phyloP scores from a whole-genome alignment of 1,139 yeast genomes.

The Petasospora fabianii region DNA sequence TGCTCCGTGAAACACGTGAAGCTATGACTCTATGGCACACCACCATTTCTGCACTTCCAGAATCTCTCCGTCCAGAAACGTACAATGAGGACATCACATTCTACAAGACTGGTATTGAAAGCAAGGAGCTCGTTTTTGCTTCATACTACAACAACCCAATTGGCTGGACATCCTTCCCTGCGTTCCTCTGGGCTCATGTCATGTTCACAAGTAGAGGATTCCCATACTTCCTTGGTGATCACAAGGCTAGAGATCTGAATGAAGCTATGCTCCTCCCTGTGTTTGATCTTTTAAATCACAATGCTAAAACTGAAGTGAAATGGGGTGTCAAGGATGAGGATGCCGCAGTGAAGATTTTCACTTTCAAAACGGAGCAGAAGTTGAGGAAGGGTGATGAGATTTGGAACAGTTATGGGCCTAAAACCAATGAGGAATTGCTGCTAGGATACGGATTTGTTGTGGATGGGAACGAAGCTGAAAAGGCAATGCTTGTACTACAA shows the following conservation, averaged over 20 bases:
- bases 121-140: constrained; percentile 23
- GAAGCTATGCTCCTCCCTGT: constrained; percentile 75
- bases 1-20: constrained; percentile 31
- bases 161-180: constrained; percentile 57
- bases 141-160: constrained; percentile 23
- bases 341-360: constrained; percentile 21
- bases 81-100: constrained; percentile 21
- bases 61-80: constrained; percentile 10
- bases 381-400: constrained; percentile 44
- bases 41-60: constrained; percentile 11
- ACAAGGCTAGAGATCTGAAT: constrained; percentile 33
- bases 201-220: constrained; percentile 77
- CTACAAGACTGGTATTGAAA: constrained; percentile 17
- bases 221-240: constrained; percentile 51
- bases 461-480: constrained; percentile 57
- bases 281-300: constrained; percentile 75
- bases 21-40: constrained; percentile 29
- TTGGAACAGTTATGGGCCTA: constrained; percentile 81
- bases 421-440: constrained; percentile 71
- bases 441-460: constrained; percentile 65
- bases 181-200: constrained; percentile 70
- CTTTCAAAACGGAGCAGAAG: constrained; percentile 31
- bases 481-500: constrained; percentile 54
- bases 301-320: constrained; percentile 53
- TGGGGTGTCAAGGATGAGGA: constrained; percentile 46